Percentiles rank a stretch among this genome's conserved stretches.
Conservation (phyloP, 129 eudicot species). For the Artemisia argyi region DNA sequence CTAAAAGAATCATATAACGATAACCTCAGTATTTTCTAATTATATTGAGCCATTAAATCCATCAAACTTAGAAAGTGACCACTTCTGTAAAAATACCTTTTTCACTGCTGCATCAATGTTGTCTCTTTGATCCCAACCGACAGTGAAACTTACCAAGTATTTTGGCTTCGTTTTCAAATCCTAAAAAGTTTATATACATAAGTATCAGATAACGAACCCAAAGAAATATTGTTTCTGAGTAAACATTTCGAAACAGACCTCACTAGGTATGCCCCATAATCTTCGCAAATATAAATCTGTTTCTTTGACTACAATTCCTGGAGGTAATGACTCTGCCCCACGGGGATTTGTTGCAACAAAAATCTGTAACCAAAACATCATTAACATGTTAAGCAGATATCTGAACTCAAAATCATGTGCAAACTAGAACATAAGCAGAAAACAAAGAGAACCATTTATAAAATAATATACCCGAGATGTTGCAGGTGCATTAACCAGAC, state of each 20-base stretch:
- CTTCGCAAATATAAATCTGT: slow-evolving; percentile 74
- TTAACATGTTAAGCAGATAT: neutral
- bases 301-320: slow-evolving; percentile 74
- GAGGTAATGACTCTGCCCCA: slow-evolving; percentile 81
- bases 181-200: slow-evolving; percentile 27
- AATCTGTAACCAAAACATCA: slow-evolving; percentile 41
- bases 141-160: slow-evolving; percentile 48
- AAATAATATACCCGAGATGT: slow-evolving; percentile 63
- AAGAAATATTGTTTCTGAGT: neutral
- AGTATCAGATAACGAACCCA: neutral
- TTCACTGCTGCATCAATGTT: slow-evolving; percentile 41
- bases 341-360: slow-evolving; percentile 87
- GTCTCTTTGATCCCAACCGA: slow-evolving; percentile 41
- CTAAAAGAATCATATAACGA: slow-evolving; percentile 22
- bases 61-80: neutral
- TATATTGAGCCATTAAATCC: slow-evolving; percentile 8
- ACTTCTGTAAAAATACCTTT: slow-evolving; percentile 29
- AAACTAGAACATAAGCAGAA: neutral
- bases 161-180: slow-evolving; percentile 39
- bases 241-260: slow-evolving; percentile 45
- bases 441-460: neutral
- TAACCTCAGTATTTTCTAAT: slow-evolving; percentile 28
- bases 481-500: slow-evolving; percentile 53
- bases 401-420: neutral
- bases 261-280: slow-evolving; percentile 80